Conservation (phyloP, 1,139 yeast species). For the Geotrichum fermentans region DNA sequence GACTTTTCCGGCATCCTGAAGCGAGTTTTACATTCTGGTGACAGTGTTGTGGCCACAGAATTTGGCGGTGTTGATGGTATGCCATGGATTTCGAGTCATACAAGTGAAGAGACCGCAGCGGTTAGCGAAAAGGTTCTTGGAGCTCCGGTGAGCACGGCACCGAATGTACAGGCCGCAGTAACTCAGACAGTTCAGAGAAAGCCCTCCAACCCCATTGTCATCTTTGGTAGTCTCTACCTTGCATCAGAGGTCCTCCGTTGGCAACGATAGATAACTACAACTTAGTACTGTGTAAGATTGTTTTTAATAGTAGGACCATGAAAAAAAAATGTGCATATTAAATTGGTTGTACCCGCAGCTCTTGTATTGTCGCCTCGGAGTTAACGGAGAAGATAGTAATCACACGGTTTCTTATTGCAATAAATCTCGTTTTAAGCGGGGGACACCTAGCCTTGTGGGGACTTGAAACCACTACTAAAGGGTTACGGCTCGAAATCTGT, state of each 20-base stretch:
- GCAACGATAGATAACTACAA: constrained; percentile 13
- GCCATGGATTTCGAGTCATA: constrained; percentile 78
- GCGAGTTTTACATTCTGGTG: constrained; percentile 48
- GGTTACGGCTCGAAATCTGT: too few relatives aligned
- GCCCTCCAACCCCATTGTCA: constrained; percentile 3
- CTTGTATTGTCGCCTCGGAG: too few relatives aligned
- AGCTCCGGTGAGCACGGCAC: neutral
- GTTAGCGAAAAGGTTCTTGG: constrained; percentile 20
- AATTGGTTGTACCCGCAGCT: too few relatives aligned
- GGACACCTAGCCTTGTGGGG: too few relatives aligned
- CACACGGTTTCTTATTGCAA: too few relatives aligned
- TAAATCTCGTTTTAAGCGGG: too few relatives aligned
- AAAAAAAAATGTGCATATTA: too few relatives aligned
- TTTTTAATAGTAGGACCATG: too few relatives aligned
- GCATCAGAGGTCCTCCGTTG: constrained; percentile 15
- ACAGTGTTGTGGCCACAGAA: constrained; percentile 54
- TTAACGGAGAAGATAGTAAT: too few relatives aligned
- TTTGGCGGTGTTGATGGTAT: constrained; percentile 74
- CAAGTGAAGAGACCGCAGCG: constrained; percentile 39
- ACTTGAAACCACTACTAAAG: too few relatives aligned
- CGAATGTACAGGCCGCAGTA: constrained; percentile 5
- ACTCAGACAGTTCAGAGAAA: neutral
- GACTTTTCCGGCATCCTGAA: constrained; percentile 49
- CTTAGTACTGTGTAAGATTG: too few relatives aligned
- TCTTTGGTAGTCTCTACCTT: constrained; percentile 18